These are phyloP conservation scores for Terfezia boudieri DNA, from an alignment of 495 filamentous ascomycete species.

Conservation along the genomic window DNA sequence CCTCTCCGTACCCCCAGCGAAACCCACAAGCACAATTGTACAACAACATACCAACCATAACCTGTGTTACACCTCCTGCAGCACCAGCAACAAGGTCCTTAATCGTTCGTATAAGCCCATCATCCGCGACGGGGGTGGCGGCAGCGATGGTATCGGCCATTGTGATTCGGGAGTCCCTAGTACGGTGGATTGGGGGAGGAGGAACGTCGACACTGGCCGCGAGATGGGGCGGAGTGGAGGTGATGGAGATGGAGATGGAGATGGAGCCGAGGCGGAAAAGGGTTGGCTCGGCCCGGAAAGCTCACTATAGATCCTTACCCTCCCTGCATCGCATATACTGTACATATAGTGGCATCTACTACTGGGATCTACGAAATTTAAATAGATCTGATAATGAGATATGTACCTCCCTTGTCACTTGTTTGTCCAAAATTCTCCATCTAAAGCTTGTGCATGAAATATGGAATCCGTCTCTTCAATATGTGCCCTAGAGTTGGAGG, in stretches of 20 bases:
- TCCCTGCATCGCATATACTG: too few relatives aligned
- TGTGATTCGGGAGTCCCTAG: neutral
- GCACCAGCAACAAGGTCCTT: constrained; percentile 90
- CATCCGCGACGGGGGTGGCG: neutral
- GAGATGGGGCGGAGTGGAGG: neutral
- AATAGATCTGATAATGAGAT: too few relatives aligned
- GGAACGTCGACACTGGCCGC: neutral
- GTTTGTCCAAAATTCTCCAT: too few relatives aligned
- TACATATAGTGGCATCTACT: too few relatives aligned
- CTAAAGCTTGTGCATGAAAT: too few relatives aligned
- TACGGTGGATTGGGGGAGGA: neutral
- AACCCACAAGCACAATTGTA: neutral
- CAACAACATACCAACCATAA: constrained; percentile 57
- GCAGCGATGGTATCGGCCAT: neutral
- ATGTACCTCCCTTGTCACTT: too few relatives aligned
- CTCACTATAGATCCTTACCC: too few relatives aligned
- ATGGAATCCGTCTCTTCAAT: too few relatives aligned
- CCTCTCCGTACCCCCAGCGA: neutral
- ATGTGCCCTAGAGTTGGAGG: too few relatives aligned
- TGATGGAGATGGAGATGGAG: neutral
- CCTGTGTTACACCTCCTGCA: constrained; percentile 78
- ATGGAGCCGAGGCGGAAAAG: neutral
- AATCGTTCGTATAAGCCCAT: constrained; percentile 27
- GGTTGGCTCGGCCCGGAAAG: neutral
- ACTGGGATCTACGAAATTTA: too few relatives aligned